phyloP scores from a whole-genome alignment of 495 filamentous ascomycete genomes.

The Aspergillus homomorphus region DNA sequence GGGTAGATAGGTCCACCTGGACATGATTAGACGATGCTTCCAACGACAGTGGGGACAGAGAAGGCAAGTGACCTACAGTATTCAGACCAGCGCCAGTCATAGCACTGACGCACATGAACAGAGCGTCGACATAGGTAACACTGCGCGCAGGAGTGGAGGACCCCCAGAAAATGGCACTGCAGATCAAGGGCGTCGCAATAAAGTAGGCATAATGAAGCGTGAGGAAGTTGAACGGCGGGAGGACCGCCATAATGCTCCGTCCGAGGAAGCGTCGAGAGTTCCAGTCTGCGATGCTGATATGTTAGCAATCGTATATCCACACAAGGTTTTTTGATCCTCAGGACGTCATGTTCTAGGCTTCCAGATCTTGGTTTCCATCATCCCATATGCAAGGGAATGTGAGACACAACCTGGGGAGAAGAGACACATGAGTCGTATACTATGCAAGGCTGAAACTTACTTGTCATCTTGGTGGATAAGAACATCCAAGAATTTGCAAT shows the following conservation, averaged over 20 bases:
- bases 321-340: not conserved
- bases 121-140: conserved; percentile 68
- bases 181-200: conserved; percentile 58
- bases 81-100: conserved; percentile 80
- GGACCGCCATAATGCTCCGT: conserved; percentile 27
- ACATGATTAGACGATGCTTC: conserved; percentile 2
- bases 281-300: conserved; percentile 16
- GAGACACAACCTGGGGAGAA: not conserved
- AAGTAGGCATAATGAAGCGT: conserved; percentile 79
- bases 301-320: not conserved
- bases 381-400: not conserved
- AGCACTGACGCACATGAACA: conserved; percentile 75
- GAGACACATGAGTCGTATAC: not conserved
- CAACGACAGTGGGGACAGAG: not conserved
- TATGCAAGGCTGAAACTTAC: not conserved
- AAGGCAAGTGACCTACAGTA: conserved; percentile 45
- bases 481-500: not conserved
- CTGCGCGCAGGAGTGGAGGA: conserved; percentile 58
- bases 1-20: conserved; percentile 57
- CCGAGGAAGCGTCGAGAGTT: conserved; percentile 21
- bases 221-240: conserved; percentile 66
- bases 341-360: not conserved
- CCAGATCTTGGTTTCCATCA: not conserved
- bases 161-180: conserved; percentile 71
- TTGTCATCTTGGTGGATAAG: not conserved